Conservation (phyloP, 805 yeast species). For the Saccharomycopsis synnaedendra region DNA sequence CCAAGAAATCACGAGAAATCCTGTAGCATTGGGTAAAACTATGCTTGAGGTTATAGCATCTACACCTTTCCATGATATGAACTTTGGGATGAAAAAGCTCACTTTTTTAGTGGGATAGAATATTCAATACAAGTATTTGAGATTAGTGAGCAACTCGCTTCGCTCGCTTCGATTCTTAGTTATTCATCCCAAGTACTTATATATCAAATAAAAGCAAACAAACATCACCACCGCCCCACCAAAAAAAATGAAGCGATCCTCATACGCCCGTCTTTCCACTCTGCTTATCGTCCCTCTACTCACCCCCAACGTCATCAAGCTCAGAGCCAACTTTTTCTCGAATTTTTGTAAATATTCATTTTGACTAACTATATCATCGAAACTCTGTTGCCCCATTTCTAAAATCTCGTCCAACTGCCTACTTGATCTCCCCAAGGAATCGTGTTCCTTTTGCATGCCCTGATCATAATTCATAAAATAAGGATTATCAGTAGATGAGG, state of each 20-base stretch:
- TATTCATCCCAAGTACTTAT: conserved; percentile 46
- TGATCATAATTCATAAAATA: conserved; percentile 36
- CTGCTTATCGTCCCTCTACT: conserved; percentile 72
- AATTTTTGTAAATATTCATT: conserved; percentile 57
- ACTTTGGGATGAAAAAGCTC: too few species aligned
- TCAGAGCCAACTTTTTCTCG: conserved; percentile 51
- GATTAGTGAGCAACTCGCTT: too few species aligned
- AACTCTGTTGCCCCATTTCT: conserved; percentile 79
- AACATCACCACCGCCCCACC: conserved; percentile 55
- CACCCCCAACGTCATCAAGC: conserved; percentile 75
- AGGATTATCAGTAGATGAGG: conserved; percentile 34
- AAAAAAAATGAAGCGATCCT: conserved; percentile 83
- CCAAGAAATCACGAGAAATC: neutral
- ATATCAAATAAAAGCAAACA: conserved; percentile 53
- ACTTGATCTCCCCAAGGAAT: conserved; percentile 54
- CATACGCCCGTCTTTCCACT: conserved; percentile 70
- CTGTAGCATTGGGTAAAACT: too few species aligned
- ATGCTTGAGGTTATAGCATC: too few species aligned
- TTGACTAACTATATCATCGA: conserved; percentile 80
- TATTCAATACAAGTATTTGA: too few species aligned
- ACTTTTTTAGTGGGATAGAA: too few species aligned
- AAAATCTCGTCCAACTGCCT: conserved; percentile 80
- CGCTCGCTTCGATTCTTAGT: neutral
- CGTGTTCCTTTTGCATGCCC: conserved; percentile 61
- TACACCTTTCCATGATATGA: too few species aligned